A percentile compares a stretch with the other conserved stretches of the same genome.
Conservation (phyloP, 2,329 filamentous ascomycete species). For the Venturia asperata region DNA sequence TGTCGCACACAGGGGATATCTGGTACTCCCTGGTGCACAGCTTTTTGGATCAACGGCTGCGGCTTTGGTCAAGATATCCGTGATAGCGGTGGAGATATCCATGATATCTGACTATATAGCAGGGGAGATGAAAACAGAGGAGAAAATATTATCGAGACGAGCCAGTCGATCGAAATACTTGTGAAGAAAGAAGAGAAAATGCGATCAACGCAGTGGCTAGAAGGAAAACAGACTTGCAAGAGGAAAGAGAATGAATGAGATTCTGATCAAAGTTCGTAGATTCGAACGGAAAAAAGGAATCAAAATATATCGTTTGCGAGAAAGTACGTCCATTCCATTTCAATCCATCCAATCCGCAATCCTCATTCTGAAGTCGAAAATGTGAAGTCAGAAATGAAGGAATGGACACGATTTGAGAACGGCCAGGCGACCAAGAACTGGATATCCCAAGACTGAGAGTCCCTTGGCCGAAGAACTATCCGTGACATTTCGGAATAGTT, state of each 20-base stretch:
- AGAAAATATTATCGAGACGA: neutral
- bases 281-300: too few species aligned
- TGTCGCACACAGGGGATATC: constrained; percentile 30
- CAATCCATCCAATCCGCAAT: too few species aligned
- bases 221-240: neutral
- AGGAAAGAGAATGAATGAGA: neutral
- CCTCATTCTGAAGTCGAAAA: too few species aligned
- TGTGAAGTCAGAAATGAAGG: too few species aligned
- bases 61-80: neutral
- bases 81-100: neutral
- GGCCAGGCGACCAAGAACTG: too few species aligned
- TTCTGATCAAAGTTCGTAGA: neutral
- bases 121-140: too few species aligned
- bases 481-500: too few species aligned
- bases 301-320: too few species aligned
- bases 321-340: too few species aligned
- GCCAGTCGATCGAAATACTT: neutral
- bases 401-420: too few species aligned
- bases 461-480: too few species aligned
- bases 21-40: constrained; percentile 41
- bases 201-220: neutral
- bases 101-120: neutral
- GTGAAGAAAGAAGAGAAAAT: neutral
- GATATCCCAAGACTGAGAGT: too few species aligned
- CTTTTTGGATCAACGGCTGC: neutral